phyloP scores from a whole-genome alignment of 2,329 filamentous ascomycete genomes.

The Aspergillus alliaceus region DNA sequence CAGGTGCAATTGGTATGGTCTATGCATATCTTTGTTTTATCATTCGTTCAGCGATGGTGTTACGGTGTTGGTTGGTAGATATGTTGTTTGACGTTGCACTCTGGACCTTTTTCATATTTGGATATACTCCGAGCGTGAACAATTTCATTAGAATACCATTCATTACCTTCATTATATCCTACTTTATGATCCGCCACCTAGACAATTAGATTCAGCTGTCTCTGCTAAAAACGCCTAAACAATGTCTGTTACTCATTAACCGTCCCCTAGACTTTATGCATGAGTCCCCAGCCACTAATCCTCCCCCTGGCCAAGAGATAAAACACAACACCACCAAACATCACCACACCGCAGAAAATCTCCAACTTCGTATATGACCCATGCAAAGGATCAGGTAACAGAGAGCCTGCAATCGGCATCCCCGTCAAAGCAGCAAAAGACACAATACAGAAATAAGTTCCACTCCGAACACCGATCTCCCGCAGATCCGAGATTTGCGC shows the following conservation, averaged over 20 bases:
- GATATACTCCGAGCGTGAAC: background rate
- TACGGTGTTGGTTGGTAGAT: conserved; percentile 1
- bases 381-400: conserved; percentile 26
- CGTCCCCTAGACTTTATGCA: conserved; percentile 20
- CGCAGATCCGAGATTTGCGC: conserved; percentile 70
- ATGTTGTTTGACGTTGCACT: background rate
- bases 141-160: background rate
- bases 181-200: background rate
- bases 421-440: conserved; percentile 63
- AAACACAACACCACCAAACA: conserved; percentile 23
- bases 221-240: background rate
- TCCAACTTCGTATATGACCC: conserved; percentile 26
- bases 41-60: conserved; percentile 28
- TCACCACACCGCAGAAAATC: conserved; percentile 28
- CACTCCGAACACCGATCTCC: conserved; percentile 68
- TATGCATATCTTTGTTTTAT: background rate
- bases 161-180: background rate
- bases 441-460: conserved; percentile 62
- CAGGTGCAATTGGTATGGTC: background rate
- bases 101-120: background rate
- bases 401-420: conserved; percentile 29
- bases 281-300: conserved; percentile 24
- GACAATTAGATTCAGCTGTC: background rate
- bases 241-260: background rate
- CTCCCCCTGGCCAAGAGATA: conserved; percentile 24